Evolutionary conservation across 129 eudicot genomes (phyloP).

Genomic region (Flaveria bidentis): DNA sequence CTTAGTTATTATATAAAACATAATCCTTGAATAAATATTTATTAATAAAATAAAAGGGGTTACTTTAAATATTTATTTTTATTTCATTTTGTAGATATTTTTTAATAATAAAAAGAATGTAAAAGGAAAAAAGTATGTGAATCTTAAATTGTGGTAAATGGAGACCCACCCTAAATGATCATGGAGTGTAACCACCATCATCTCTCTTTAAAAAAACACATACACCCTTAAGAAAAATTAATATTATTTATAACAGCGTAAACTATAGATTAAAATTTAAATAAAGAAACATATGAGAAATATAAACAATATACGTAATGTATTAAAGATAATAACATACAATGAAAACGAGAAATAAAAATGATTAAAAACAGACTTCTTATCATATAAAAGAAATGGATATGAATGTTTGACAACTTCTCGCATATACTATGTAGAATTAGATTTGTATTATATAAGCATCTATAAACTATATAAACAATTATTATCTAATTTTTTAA

Average conservation of each 20-base stretch:
- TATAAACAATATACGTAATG: no score
- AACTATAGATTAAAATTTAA: no score
- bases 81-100: background rate
- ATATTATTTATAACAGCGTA: background rate
- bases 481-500: constrained; percentile 14
- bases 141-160: constrained; percentile 30
- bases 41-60: background rate
- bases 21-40: background rate
- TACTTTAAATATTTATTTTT: background rate
- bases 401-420: no score
- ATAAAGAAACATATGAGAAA: no score
- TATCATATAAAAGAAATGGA: no score
- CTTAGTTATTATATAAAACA: background rate
- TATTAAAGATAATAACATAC: no score
- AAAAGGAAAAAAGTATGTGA: constrained; percentile 10
- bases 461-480: background rate
- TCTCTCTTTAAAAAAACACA: constrained; percentile 22
- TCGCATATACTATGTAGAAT: no score
- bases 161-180: constrained; percentile 41
- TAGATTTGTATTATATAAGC: no score
- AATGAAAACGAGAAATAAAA: no score
- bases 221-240: background rate
- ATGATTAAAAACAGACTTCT: no score
- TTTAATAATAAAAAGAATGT: background rate
- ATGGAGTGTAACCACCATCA: constrained; percentile 29